These are phyloP conservation scores for Coelastrella sp. DNA, from an alignment of 139 green algal genomes.

Conservation along the genomic window DNA sequence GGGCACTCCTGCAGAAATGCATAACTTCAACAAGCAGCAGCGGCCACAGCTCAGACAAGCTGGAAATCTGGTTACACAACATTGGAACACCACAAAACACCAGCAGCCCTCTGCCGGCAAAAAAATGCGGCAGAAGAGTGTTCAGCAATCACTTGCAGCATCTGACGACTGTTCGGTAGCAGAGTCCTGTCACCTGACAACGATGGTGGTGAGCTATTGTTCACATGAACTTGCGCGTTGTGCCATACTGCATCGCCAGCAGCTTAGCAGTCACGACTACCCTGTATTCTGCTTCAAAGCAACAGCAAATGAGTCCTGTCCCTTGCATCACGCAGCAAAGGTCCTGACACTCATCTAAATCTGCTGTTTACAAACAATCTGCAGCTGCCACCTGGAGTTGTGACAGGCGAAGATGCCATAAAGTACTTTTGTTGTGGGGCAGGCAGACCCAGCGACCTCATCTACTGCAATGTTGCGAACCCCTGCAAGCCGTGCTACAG, in stretches of 20 bases:
- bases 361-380: neutral
- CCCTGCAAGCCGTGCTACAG: neutral
- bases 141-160: no score
- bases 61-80: no score
- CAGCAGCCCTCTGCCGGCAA: no score
- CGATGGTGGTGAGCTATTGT: constrained; percentile 16
- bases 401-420: constrained; percentile 12
- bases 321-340: neutral
- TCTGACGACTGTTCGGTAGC: no score
- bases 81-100: no score
- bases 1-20: no score
- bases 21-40: no score
- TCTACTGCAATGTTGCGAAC: constrained; percentile 29
- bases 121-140: no score
- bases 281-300: neutral
- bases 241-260: neutral
- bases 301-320: neutral
- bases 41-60: no score
- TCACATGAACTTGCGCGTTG: neutral
- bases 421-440: constrained; percentile 9
- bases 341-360: neutral
- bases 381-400: constrained; percentile 13
- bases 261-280: neutral
- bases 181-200: constrained; percentile 40
- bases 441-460: constrained; percentile 18